phyloP scores from a whole-genome alignment of 352 stramenopile genomes.

The Phytopythium delawarense region DNA sequence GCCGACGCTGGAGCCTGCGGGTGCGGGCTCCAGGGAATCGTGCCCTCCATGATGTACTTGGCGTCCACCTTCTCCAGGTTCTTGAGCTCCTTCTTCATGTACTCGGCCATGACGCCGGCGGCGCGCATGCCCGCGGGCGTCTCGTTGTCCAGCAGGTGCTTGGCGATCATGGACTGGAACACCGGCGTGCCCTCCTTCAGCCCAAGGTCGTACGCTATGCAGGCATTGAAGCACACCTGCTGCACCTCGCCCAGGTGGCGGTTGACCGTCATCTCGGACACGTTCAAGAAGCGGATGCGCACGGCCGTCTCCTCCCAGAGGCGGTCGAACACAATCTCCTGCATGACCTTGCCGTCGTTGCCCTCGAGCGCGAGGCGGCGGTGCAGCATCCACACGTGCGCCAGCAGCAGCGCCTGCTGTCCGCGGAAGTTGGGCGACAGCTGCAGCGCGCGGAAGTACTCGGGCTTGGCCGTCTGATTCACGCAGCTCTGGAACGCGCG shows the following conservation, averaged over 20 bases:
- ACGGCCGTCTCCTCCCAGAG: conserved; percentile 95
- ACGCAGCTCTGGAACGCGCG: conserved; percentile 82
- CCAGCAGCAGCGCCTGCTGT: conserved; percentile 92
- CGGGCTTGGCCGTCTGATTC: conserved; percentile 68
- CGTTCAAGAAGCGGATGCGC: conserved; percentile 90
- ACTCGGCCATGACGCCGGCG: conserved; percentile 52
- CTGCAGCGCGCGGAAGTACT: conserved; percentile 69
- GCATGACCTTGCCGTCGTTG: conserved; percentile 75
- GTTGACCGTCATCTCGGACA: conserved; percentile 95
- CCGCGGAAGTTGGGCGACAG: conserved; percentile 85
- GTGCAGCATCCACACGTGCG: conserved; percentile 96
- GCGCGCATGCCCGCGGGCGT: conserved; percentile 48
- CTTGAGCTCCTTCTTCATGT: conserved; percentile 82
- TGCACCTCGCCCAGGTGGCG: conserved; percentile 96
- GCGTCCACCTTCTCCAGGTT: conserved; percentile 69
- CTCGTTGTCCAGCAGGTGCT: conserved; percentile 75
- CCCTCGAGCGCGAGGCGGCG: conserved; percentile 86
- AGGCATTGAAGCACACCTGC: conserved; percentile 93
- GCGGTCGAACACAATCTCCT: conserved; percentile 96
- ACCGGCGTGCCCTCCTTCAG: conserved; percentile 54
- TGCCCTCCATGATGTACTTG: conserved; percentile 68
- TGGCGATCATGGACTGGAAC: conserved; percentile 59
- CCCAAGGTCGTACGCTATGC: conserved; percentile 92
- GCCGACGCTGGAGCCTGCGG: conserved; percentile 13
- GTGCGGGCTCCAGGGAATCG: conserved; percentile 61